Conservation (phyloP, 345 rosid genomes). For the Arabis hirsuta region DNA sequence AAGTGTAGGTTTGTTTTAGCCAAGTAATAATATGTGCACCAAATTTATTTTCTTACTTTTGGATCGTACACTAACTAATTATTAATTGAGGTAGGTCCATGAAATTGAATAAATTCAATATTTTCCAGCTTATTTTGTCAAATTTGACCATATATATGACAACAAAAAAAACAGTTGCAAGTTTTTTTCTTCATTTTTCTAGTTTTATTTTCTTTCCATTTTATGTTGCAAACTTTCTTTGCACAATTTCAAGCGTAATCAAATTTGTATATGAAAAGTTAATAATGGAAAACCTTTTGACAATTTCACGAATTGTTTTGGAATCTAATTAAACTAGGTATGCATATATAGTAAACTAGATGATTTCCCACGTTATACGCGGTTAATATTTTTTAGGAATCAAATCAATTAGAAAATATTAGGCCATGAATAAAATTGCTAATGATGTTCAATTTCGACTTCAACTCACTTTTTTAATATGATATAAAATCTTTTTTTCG, state of each 20-base stretch:
- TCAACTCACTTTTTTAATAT: too few relatives aligned
- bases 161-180: too few relatives aligned
- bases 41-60: neutral
- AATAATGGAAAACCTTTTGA: slow-evolving; percentile 7
- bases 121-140: slow-evolving; percentile 17
- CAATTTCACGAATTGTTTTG: neutral
- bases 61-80: neutral
- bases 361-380: too few relatives aligned
- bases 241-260: neutral
- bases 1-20: neutral
- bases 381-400: too few relatives aligned
- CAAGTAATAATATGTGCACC: neutral
- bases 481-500: too few relatives aligned
- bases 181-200: too few relatives aligned
- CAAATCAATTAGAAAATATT: too few relatives aligned
- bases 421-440: too few relatives aligned
- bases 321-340: neutral
- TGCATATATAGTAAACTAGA: neutral
- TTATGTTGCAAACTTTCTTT: too few relatives aligned
- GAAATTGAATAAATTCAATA: slow-evolving; percentile 9
- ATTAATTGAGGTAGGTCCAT: slow-evolving; percentile 24
- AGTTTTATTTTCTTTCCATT: too few relatives aligned
- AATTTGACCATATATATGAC: slow-evolving; percentile 10
- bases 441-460: too few relatives aligned
- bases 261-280: neutral